Evolutionary conservation across 1,284 basidiomycete genomes (phyloP).

Genomic region (Leccinum colubrinum): DNA sequence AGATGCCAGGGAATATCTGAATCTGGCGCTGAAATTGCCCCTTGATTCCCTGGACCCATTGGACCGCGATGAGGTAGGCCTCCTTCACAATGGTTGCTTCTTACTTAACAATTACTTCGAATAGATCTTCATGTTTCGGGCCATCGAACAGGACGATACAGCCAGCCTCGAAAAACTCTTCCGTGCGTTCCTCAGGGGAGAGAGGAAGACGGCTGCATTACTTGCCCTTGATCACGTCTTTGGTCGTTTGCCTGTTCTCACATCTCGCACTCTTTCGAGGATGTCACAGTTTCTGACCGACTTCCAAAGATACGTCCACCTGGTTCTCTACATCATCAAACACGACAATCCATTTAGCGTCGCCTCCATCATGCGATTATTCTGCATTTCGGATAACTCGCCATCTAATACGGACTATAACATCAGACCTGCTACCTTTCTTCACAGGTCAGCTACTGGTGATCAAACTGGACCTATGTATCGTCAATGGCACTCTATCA

Average conservation of each 20-base stretch:
- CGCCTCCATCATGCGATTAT: conserved; percentile 34
- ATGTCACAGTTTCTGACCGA: conserved; percentile 31
- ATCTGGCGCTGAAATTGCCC: conserved; percentile 17
- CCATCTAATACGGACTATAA: conserved; percentile 25
- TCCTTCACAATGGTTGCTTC: neutral
- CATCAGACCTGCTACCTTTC: conserved; percentile 28
- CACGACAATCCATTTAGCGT: conserved; percentile 27
- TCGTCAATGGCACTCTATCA: neutral
- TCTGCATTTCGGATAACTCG: conserved; percentile 34
- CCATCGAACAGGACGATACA: conserved; percentile 16
- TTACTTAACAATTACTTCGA: neutral
- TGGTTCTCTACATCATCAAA: conserved; percentile 32
- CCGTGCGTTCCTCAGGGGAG: conserved; percentile 11
- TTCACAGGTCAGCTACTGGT: conserved; percentile 14
- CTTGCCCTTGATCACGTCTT: conserved; percentile 30
- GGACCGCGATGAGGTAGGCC: conserved; percentile 17
- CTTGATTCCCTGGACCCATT: conserved; percentile 13
- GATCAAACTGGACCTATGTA: neutral
- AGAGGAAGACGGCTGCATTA: conserved; percentile 12
- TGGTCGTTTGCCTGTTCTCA: conserved; percentile 11
- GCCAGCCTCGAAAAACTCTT: conserved; percentile 5
- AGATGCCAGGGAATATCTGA: conserved; percentile 12
- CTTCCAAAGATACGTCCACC: conserved; percentile 38
- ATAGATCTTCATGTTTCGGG: conserved; percentile 27
- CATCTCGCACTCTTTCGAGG: conserved; percentile 4